These are phyloP conservation scores for Talaromyces sp. DNA, from an alignment of 2,329 filamentous ascomycete genomes.

Conservation along the genomic window DNA sequence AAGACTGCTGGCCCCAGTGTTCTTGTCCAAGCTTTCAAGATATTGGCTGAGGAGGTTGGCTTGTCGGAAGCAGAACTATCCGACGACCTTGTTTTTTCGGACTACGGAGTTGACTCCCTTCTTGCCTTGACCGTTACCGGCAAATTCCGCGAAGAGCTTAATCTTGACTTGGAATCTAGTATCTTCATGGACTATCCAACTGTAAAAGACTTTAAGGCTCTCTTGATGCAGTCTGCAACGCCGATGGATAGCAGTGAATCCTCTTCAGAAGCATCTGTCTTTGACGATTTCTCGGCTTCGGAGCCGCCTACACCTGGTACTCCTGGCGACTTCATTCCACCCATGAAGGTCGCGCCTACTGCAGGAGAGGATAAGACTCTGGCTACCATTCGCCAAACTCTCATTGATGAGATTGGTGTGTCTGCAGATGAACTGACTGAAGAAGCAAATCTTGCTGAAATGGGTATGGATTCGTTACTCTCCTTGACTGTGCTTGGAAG, in stretches of 20 bases:
- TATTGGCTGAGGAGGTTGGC: slow-evolving; percentile 36
- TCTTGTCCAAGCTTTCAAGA: slow-evolving; percentile 36
- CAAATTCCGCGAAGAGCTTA: slow-evolving; percentile 30
- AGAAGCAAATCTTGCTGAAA: slow-evolving; percentile 40
- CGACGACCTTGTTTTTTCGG: slow-evolving; percentile 21
- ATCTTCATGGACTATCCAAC: slow-evolving; percentile 18
- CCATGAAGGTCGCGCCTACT: slow-evolving; percentile 25
- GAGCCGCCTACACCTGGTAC: slow-evolving; percentile 35
- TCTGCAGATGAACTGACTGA: slow-evolving; percentile 39
- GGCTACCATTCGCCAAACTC: slow-evolving; percentile 36
- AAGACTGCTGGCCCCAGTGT: slow-evolving; percentile 31
- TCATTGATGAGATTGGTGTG: slow-evolving; percentile 46
- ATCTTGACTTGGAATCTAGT: slow-evolving; percentile 26
- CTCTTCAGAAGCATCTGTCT: slow-evolving; percentile 29
- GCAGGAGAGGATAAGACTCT: slow-evolving; percentile 36
- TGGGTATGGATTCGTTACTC: slow-evolving; percentile 49
- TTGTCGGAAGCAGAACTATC: slow-evolving; percentile 35
- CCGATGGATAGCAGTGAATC: slow-evolving; percentile 34
- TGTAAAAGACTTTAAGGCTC: slow-evolving; percentile 39
- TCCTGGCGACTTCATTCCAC: slow-evolving; percentile 30
- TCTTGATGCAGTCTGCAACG: slow-evolving; percentile 42
- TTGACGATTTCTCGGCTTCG: slow-evolving; percentile 29
- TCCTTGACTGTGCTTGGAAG: slow-evolving; percentile 45
- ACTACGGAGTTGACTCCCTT: slow-evolving; percentile 37
- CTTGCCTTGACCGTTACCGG: slow-evolving; percentile 31